These are phyloP conservation scores for Elsinoe arachidis DNA, from an alignment of 2,329 filamentous ascomycete species.

Conservation along the genomic window DNA sequence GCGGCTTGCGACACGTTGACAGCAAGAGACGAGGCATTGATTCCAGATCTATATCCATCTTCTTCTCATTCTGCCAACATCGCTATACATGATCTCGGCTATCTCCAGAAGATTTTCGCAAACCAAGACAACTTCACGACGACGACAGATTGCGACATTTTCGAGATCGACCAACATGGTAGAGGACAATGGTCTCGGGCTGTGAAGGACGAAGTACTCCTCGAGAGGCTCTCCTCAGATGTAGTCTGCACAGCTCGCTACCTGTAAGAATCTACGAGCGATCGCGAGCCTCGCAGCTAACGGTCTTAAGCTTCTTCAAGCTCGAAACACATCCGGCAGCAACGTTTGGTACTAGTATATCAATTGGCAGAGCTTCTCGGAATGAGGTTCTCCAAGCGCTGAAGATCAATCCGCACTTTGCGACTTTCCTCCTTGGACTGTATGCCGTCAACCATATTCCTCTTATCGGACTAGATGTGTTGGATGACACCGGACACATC, in stretches of 20 bases:
- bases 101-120: background rate
- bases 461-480: background rate
- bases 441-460: background rate
- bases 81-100: background rate
- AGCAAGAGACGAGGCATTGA: background rate
- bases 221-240: background rate
- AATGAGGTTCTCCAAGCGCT: background rate
- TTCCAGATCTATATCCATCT: background rate
- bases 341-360: background rate
- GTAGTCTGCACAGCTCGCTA: background rate
- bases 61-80: background rate
- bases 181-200: background rate
- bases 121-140: constrained; percentile 1
- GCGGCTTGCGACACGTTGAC: background rate
- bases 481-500: background rate
- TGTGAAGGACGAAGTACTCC: background rate
- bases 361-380: background rate
- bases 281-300: too few species aligned
- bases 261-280: background rate
- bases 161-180: background rate
- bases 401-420: background rate
- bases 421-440: background rate
- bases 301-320: background rate
- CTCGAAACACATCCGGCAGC: background rate
- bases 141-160: background rate